Conservation (phyloP, 768 basidiomycete genomes). For the Mycena rebaudengoi region DNA sequence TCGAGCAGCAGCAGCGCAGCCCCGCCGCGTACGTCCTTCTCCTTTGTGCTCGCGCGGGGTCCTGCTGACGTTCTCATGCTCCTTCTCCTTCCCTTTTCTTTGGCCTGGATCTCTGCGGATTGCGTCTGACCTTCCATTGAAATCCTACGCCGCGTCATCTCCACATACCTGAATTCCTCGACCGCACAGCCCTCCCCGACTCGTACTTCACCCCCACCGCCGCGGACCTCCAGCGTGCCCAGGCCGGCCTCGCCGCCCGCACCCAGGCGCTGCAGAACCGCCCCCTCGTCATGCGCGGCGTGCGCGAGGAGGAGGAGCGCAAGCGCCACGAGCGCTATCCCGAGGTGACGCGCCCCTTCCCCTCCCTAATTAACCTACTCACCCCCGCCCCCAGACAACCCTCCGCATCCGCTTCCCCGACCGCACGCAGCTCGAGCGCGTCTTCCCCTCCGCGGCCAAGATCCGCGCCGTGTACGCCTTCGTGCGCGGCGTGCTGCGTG, state of each 20-base stretch:
- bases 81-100: too few species aligned
- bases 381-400: conserved; percentile 62
- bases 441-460: conserved; percentile 80
- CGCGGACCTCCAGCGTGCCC: conserved; percentile 75
- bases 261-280: conserved; percentile 72
- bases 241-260: conserved; percentile 67
- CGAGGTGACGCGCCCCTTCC: conserved; percentile 52
- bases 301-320: conserved; percentile 68
- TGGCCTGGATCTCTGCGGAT: too few species aligned
- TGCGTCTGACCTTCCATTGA: too few species aligned
- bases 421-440: conserved; percentile 80
- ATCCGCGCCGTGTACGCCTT: conserved; percentile 88
- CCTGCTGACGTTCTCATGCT: too few species aligned
- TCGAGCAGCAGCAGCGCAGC: conserved; percentile 35
- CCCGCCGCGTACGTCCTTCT: conserved; percentile 45
- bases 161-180: not conserved
- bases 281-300: conserved; percentile 71
- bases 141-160: conserved; percentile 30
- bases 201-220: conserved; percentile 77
- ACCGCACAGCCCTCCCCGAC: conserved; percentile 63
- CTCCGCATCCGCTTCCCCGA: conserved; percentile 87
- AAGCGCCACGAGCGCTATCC: conserved; percentile 77
- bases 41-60: too few species aligned
- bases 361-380: not conserved
- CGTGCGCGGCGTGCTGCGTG: conserved; percentile 72